phyloP scores from a whole-genome alignment of 805 yeast genomes.

The Metschnikowia kofuensis region DNA sequence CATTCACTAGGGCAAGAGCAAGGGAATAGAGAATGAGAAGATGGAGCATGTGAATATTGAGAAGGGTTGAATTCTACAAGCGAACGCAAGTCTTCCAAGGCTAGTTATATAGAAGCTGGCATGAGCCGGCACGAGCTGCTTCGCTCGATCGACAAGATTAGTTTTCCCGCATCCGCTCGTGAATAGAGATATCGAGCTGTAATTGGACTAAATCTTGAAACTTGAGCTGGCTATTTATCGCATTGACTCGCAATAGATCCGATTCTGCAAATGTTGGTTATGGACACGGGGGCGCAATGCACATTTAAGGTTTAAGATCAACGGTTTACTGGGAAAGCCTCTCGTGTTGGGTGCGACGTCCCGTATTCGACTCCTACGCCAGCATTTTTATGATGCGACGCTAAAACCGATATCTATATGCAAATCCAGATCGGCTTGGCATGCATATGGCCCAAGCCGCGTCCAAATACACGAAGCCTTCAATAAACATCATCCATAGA shows the following conservation, averaged over 20 bases:
- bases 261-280: not conserved
- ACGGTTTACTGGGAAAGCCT: not conserved
- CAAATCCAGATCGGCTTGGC: not conserved
- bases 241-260: not conserved
- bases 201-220: not conserved
- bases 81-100: not conserved
- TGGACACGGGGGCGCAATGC: not conserved
- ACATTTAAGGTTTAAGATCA: not conserved
- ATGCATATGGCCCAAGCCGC: not conserved
- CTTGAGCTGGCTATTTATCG: not conserved
- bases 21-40: conserved; percentile 1
- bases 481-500: too few relatives aligned
- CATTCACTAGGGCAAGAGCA: conserved; percentile 5
- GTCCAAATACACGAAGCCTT: too few relatives aligned
- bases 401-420: not conserved
- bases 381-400: not conserved
- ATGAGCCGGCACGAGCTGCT: not conserved
- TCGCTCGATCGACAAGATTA: not conserved
- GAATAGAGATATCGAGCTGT: not conserved
- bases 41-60: conserved; percentile 6
- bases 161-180: not conserved
- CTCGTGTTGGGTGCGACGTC: not conserved
- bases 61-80: not conserved
- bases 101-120: not conserved
- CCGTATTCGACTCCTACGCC: not conserved